phyloP scores from a whole-genome alignment of 768 basidiomycete genomes.

The Fomitopsis serialis region DNA sequence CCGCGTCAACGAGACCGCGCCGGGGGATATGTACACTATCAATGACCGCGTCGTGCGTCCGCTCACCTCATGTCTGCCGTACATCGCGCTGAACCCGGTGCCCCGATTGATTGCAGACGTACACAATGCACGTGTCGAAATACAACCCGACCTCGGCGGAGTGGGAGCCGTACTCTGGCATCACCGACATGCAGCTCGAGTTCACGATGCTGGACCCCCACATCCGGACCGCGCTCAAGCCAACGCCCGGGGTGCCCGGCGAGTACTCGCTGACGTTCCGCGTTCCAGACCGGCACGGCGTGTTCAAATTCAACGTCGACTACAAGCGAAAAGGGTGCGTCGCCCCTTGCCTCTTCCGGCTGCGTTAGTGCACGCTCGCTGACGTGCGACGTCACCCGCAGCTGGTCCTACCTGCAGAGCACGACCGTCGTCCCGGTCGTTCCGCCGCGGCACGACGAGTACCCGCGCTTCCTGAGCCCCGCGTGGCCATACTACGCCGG shows the following conservation, averaged over 20 bases:
- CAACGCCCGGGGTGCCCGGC: constrained; percentile 52
- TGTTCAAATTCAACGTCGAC: constrained; percentile 94
- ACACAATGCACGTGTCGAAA: constrained; percentile 65
- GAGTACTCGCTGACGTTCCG: constrained; percentile 82
- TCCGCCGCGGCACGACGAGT: constrained; percentile 91
- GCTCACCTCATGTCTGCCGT: neutral
- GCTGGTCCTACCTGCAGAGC: constrained; percentile 70
- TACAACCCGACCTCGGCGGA: constrained; percentile 47
- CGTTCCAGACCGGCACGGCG: constrained; percentile 92
- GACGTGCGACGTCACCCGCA: constrained; percentile 23
- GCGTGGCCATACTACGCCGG: constrained; percentile 96
- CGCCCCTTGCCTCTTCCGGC: neutral
- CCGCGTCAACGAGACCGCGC: constrained; percentile 52
- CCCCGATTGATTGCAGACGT: constrained; percentile 45
- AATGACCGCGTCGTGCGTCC: constrained; percentile 74
- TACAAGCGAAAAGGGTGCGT: constrained; percentile 85
- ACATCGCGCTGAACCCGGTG: neutral
- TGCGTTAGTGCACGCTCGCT: neutral
- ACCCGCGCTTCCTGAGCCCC: constrained; percentile 90
- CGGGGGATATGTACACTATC: constrained; percentile 75
- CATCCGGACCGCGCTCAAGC: constrained; percentile 70
- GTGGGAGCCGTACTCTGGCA: constrained; percentile 71
- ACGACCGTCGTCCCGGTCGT: constrained; percentile 81
- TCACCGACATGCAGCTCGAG: constrained; percentile 84
- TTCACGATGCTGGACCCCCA: constrained; percentile 99